Conservation (phyloP, 1,284 basidiomycete species). For the Trichosporon faecale region DNA sequence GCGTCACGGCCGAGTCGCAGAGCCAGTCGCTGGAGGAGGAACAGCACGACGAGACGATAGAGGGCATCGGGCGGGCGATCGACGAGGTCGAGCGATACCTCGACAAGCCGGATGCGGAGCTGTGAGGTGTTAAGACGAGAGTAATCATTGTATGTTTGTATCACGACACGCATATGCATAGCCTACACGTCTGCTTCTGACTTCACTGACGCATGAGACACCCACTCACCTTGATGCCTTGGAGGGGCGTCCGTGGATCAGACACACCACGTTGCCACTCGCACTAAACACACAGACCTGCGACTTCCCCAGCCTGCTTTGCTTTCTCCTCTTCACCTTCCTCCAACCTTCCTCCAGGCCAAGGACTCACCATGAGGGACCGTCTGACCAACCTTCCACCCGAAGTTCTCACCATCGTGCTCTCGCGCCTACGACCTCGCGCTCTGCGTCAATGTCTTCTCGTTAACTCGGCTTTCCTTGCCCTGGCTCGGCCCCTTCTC, state of each 20-base stretch:
- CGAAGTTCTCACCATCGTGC: neutral
- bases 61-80: neutral
- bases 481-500: neutral
- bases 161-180: neutral
- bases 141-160: neutral
- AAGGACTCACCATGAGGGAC: no score
- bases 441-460: neutral
- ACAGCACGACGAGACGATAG: neutral
- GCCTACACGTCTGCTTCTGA: neutral
- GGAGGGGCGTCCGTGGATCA: no score
- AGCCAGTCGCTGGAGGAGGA: neutral
- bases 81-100: neutral
- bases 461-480: neutral
- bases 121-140: neutral
- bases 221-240: no score
- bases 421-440: neutral
- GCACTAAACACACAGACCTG: no score
- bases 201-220: no score
- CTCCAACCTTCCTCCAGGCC: no score
- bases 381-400: neutral
- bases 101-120: neutral
- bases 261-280: no score
- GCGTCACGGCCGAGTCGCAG: conserved; percentile 4
- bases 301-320: no score
- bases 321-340: no score